Percentiles rank a stretch among this genome's conserved stretches.
phyloP scores from a whole-genome alignment of 441 rosid species.

The Adansonia grandidieri region DNA sequence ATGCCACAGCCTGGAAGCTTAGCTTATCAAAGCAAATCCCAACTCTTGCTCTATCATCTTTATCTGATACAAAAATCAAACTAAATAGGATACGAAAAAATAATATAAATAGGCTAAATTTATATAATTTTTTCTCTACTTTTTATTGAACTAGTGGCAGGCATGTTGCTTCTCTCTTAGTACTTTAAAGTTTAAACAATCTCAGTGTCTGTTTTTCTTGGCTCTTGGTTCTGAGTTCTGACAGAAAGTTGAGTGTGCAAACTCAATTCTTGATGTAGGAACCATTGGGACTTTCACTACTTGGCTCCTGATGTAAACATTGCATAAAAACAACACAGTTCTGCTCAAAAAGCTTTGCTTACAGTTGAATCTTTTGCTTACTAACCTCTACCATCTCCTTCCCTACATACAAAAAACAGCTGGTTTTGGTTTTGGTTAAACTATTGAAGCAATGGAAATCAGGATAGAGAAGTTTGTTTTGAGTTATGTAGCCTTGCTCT shows the following conservation, averaged over 20 bases:
- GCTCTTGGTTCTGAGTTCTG: conserved; percentile 40
- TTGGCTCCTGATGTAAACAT: not conserved
- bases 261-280: conserved; percentile 35
- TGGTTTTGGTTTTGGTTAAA: conserved; percentile 24
- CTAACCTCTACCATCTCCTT: conserved; percentile 25
- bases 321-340: not conserved
- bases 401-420: conserved; percentile 8
- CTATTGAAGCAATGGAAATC: conserved; percentile 43
- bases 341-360: not conserved
- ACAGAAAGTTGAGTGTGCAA: conserved; percentile 37
- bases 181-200: conserved; percentile 30
- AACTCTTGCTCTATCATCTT: too few relatives aligned
- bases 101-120: too few relatives aligned
- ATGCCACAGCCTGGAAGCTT: conserved; percentile 30
- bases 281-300: conserved; percentile 22
- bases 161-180: conserved; percentile 37
- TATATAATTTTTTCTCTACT: too few relatives aligned
- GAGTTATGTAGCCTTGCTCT: conserved; percentile 41
- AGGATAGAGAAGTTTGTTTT: conserved; percentile 35
- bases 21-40: too few relatives aligned
- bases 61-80: too few relatives aligned
- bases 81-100: too few relatives aligned
- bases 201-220: conserved; percentile 28
- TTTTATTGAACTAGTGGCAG: conserved; percentile 42
- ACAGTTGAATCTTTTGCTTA: conserved; percentile 28